phyloP scores from a whole-genome alignment of 768 basidiomycete species.

The Arthromyces matolae region DNA sequence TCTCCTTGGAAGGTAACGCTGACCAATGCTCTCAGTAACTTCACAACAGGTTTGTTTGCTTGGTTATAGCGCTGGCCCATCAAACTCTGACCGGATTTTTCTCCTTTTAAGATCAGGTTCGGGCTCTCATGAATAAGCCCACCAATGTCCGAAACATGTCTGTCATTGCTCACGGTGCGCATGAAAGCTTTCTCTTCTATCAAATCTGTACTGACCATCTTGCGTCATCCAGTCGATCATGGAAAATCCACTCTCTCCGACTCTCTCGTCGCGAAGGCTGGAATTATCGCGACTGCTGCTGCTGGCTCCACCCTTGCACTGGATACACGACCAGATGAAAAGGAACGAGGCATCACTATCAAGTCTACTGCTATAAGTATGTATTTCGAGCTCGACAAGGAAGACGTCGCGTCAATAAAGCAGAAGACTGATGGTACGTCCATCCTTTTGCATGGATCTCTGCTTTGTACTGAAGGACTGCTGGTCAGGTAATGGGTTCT shows the following conservation, averaged over 20 bases:
- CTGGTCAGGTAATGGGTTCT: constrained; percentile 77
- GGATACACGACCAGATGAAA: constrained; percentile 94
- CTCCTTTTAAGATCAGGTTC: constrained; percentile 66
- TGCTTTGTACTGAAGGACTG: neutral
- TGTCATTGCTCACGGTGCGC: constrained; percentile 83
- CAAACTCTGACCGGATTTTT: constrained; percentile 1
- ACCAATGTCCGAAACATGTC: constrained; percentile 94
- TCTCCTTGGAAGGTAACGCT: constrained; percentile 18
- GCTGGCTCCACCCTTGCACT: constrained; percentile 95
- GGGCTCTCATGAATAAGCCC: constrained; percentile 80
- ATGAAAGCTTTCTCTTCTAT: neutral
- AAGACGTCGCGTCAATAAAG: constrained; percentile 77
- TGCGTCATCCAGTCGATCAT: constrained; percentile 83
- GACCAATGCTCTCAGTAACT: constrained; percentile 58
- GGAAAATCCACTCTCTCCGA: constrained; percentile 99
- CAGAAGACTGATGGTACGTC: constrained; percentile 87
- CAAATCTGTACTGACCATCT: no score
- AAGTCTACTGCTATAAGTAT: constrained; percentile 99
- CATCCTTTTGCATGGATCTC: neutral
- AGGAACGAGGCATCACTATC: constrained; percentile 99
- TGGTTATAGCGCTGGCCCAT: neutral
- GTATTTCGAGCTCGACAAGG: constrained; percentile 95
- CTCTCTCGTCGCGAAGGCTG: constrained; percentile 96
- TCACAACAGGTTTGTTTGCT: constrained; percentile 70
- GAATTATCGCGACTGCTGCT: constrained; percentile 91